These are phyloP conservation scores for Ganoderma multipileum DNA, from an alignment of 1,284 basidiomycete species.

Conservation along the genomic window DNA sequence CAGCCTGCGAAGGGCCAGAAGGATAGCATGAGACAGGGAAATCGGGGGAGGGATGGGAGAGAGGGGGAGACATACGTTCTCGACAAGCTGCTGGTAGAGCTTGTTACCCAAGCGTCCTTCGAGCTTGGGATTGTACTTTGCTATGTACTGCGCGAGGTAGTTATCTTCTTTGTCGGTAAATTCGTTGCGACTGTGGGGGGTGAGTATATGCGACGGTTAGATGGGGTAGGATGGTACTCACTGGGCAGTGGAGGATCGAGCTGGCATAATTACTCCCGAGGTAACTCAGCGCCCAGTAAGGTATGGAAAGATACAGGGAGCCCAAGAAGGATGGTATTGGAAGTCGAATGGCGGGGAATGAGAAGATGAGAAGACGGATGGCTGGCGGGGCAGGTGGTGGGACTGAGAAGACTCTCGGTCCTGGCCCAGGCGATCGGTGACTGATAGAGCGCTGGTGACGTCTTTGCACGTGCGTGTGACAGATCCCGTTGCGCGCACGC, in stretches of 20 bases:
- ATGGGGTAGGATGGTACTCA: background rate
- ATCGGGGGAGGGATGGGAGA: background rate
- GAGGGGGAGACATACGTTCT: constrained; percentile 27
- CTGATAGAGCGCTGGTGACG: no score
- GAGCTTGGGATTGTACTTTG: constrained; percentile 31
- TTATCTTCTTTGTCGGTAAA: constrained; percentile 23
- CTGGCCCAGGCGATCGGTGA: background rate
- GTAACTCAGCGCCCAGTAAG: background rate
- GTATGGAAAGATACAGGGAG: background rate
- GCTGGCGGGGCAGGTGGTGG: background rate
- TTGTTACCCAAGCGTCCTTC: constrained; percentile 29
- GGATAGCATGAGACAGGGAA: background rate
- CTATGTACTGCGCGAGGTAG: constrained; percentile 32
- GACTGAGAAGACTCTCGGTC: background rate
- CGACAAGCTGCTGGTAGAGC: constrained; percentile 29
- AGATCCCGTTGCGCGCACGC: no score
- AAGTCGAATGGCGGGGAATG: background rate
- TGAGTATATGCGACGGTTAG: background rate
- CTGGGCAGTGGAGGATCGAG: background rate
- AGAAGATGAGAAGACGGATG: background rate
- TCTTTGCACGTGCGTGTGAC: no score
- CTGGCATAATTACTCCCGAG: background rate
- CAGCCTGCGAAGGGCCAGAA: background rate
- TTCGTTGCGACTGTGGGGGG: background rate
- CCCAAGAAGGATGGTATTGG: background rate